Evolutionary conservation across 164 flowering plant species (phyloP), one percentile per base, ranked within the genome.

Genomic region (Piper betle): DNA sequence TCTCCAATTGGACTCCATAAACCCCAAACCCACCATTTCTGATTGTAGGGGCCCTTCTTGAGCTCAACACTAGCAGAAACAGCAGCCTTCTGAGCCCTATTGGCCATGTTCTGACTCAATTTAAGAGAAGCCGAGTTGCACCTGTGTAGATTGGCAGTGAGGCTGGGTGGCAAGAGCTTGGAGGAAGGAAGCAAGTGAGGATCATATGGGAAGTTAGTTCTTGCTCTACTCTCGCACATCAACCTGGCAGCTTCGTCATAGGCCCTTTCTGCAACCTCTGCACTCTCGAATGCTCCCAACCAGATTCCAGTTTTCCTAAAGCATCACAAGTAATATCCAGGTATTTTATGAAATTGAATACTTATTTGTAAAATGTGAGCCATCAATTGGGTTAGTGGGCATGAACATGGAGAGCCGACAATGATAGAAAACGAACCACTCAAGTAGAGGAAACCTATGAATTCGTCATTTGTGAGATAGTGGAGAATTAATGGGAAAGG

Each of bases 51-150:
- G 64, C 66, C 73, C 68, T 63, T n/a, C n/a, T n/a, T n/a, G n/a
- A n/a, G 68, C 38, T 19, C 50, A 15, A 43, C 50, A 15, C 12
- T 43, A 15, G 8, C 10, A 7, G 50, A 43, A 7, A 15, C 2
- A 43, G 50, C 8, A 1, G 12, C 63, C 2, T 33, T 55, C 40
- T 25, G 6, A 60, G 60, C 66, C 62, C 66, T 70, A 2, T 74
- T 69, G 5, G 33, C 7, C 4, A 61, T 43, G 6, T 74, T 70
- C 42, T 74, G 80, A 39, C 75, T 74, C 72, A 86, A 39, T 56
- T 87, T 88, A 38, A 90, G 78, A 0, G 97, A 85, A 3, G 94
- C 84, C 84, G 85, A 75, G 74, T 87, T 80, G 72, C 95, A 90
- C 15, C 79, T 71, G 50, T 84, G 90, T 37, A 90, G 71, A 64